Evolutionary conservation across 1,139 yeast species (phyloP).

Genomic region (Geotrichum citri-aurantii): DNA sequence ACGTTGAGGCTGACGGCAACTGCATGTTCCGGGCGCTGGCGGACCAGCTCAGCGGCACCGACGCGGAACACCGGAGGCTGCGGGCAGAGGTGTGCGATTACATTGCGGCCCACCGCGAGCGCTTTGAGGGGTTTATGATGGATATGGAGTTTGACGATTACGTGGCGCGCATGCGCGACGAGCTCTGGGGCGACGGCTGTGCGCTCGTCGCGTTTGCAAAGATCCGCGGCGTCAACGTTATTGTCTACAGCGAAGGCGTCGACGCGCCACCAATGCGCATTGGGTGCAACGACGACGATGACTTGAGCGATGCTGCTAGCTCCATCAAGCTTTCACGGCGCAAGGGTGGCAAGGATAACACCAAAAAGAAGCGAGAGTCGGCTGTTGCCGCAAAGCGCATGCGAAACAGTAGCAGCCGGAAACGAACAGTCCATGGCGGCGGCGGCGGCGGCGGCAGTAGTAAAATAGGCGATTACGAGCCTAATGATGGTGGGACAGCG

Average conservation of each 20-base stretch:
- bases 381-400: slow-evolving; percentile 2
- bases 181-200: slow-evolving; percentile 40
- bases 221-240: slow-evolving; percentile 30
- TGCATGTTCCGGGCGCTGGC: slow-evolving; percentile 41
- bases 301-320: neutral
- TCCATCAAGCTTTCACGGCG: neutral
- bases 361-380: neutral
- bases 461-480: neutral
- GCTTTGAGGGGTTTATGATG: slow-evolving; percentile 32
- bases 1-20: slow-evolving; percentile 41
- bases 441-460: neutral
- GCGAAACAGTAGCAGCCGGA: slow-evolving; percentile 4
- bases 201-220: slow-evolving; percentile 41
- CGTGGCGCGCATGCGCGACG: slow-evolving; percentile 37
- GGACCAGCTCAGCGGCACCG: slow-evolving; percentile 39
- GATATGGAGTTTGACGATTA: slow-evolving; percentile 36
- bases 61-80: slow-evolving; percentile 32
- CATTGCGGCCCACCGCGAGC: slow-evolving; percentile 30
- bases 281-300: slow-evolving; percentile 1
- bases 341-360: neutral
- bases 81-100: slow-evolving; percentile 34
- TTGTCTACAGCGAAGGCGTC: slow-evolving; percentile 35
- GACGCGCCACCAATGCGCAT: slow-evolving; percentile 23
- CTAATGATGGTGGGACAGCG: neutral
- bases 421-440: neutral